A percentile compares a stretch with the other conserved stretches of the same genome.
phyloP scores from a whole-genome alignment of 768 basidiomycete species.

The Tricholoma sp. region DNA sequence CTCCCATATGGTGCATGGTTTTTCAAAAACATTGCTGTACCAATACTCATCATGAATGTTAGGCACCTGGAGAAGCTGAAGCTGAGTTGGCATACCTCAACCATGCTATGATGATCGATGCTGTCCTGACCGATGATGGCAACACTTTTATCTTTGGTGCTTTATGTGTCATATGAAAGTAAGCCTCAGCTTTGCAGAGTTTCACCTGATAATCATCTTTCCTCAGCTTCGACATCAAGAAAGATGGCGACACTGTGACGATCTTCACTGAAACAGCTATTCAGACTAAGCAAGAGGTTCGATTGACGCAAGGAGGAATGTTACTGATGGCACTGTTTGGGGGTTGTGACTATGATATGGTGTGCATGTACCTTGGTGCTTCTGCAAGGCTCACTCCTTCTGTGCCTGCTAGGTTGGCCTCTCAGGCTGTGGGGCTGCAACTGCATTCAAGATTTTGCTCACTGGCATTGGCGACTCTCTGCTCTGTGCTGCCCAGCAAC shows the following conservation, averaged over 20 bases:
- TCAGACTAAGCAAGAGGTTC: not conserved
- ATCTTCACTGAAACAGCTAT: constrained; percentile 2
- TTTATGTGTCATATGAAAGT: constrained; percentile 20
- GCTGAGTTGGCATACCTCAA: constrained; percentile 44
- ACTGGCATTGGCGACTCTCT: constrained; percentile 56
- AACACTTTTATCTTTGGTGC: constrained; percentile 47
- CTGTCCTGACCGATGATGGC: constrained; percentile 43
- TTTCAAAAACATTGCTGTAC: not conserved
- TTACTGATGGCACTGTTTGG: constrained; percentile 56
- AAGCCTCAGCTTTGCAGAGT: constrained; percentile 7
- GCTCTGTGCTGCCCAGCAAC: constrained; percentile 2
- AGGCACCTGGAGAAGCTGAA: constrained; percentile 46
- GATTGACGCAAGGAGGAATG: constrained; percentile 33
- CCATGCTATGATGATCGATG: constrained; percentile 33
- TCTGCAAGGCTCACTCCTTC: not conserved
- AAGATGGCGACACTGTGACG: not conserved
- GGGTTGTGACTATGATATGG: constrained; percentile 63
- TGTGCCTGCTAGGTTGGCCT: constrained; percentile 19
- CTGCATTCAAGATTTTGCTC: constrained; percentile 51
- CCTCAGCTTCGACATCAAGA: not conserved
- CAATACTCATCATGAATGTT: not conserved
- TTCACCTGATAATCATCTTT: constrained; percentile 20
- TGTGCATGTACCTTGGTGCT: constrained; percentile 23
- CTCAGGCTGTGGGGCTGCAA: constrained; percentile 42
- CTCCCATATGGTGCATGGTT: constrained; percentile 17